Evolutionary conservation across 192 early-diverging fungal genomes (phyloP), one percentile per base, ranked within the genome.

Genomic region (Coemansia sp.): DNA sequence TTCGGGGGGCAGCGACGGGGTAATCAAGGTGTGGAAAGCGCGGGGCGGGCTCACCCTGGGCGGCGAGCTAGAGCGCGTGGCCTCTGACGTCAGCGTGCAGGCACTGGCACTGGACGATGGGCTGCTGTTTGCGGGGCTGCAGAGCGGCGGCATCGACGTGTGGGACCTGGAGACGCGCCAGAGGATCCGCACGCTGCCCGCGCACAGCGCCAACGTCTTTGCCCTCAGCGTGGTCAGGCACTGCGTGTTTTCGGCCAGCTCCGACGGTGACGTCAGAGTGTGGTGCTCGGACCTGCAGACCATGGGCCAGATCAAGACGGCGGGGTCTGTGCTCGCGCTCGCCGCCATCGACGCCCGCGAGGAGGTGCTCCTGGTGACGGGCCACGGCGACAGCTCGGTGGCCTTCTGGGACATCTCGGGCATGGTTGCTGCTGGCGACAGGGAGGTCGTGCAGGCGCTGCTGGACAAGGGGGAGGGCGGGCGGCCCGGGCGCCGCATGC

Each of bases 161-260:
- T 92, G 89, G 83, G 91, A 92, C 62, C 65, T 92, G 9, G 91
- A 92, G 68, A 92, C 91, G 1, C 76, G 67, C 53, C 84, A 87
- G 60, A 57, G 79, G 34, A 82, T 85, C n/a, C 67, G 73, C 53
- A 63, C 46, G 38, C 68, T 83, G 34, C 1, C 56, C 10, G 66
- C 70, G 13, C 67, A 55, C 37, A 31, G 70, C 74, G 85, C 83
- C 62, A 89, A 90, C 73, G 88, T 90, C 16, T 71, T 88, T 18
- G 73, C 88, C 8, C 77, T 92, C 45, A 63, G 65, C 3, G 56
- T 86, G 14, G 55, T 70, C 10, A 9, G 11, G 3, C 67, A 71
- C 21, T 74, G 82, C 36, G 69, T 90, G 33, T 88, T 82, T 26
- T 85, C 87, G 58, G 91, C 83, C 8, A 88, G 85, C 5, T 88